Percentiles rank a stretch among this genome's conserved stretches.
Conservation (phyloP, 768 basidiomycete genomes). For the Lentinula aciculospora region DNA sequence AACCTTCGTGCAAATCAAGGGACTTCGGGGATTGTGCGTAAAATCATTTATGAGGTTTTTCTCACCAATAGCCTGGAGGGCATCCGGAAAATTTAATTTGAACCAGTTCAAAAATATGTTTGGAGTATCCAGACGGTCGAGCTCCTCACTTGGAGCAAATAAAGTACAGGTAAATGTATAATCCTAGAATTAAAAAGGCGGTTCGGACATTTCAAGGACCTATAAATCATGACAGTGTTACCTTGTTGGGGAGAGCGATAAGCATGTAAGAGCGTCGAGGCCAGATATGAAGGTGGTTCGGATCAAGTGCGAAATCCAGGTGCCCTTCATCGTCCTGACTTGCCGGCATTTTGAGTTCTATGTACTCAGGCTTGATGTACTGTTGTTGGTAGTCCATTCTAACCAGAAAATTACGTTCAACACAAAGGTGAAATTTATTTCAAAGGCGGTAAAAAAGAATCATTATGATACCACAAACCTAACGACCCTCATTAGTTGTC, state of each 20-base stretch:
- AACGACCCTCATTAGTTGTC: constrained; percentile 92
- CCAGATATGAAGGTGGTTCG: constrained; percentile 98
- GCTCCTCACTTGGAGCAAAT: constrained; percentile 78
- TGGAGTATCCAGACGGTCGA: constrained; percentile 59
- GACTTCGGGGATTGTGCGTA: constrained; percentile 77
- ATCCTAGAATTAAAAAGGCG: constrained; percentile 57
- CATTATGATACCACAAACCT: constrained; percentile 50
- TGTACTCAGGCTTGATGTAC: constrained; percentile 93
- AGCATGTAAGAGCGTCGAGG: constrained; percentile 99
- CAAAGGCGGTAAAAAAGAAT: constrained; percentile 18
- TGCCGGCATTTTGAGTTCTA: constrained; percentile 94
- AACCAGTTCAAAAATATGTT: constrained; percentile 71
- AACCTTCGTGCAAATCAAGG: constrained; percentile 91
- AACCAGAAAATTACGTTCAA: constrained; percentile 8
- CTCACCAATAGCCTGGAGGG: constrained; percentile 81
- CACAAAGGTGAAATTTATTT: not conserved
- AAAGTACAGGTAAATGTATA: constrained; percentile 96
- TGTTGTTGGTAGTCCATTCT: constrained; percentile 96
- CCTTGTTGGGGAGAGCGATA: constrained; percentile 96
- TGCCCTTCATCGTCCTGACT: constrained; percentile 54
- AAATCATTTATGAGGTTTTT: constrained; percentile 73
- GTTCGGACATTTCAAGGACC: too few relatives aligned
- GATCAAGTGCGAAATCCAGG: constrained; percentile 78
- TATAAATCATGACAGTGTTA: constrained; percentile 21
- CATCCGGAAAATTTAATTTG: constrained; percentile 79